Evolutionary conservation across 495 filamentous ascomycete genomes (phyloP), one percentile per base, ranked within the genome.

Genomic region (Penicillium antarcticum): DNA sequence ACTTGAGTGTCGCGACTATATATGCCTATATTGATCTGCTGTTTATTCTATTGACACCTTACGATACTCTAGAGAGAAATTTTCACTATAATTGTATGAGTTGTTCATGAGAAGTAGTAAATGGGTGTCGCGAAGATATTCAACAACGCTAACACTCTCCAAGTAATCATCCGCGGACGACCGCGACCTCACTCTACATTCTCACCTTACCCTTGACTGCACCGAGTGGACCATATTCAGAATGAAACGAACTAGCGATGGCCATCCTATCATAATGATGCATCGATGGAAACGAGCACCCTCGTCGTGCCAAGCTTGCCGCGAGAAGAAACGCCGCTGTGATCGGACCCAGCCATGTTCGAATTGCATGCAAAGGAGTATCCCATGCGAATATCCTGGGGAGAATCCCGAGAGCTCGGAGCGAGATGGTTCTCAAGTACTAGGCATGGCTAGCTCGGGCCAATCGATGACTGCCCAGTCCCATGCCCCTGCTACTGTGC

Each of bases 331-430:
- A 33, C 44, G 55, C 8, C 60, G 64, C 7, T 69, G 66, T 42
- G 62, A 67, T 41, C 58, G 62, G 11, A 32, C 21, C 10, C 58
- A 62, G 42, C 66, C 66, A 19, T 69, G 66, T 38, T 63, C 59
- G 12, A 69, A 63, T 26, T 69, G 63, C 18, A 42, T 37, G 16
- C 56, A 61, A 26, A 36, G 63, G 41, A 52, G 53, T 4, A 57
- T 60, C 11, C 8, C 42, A 8, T 68, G 62, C 29, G 48, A 55
- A 45, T 65, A 61, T 23, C 21, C 49, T 2, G 43, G 53, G 11
- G 44, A 48, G 19, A 42, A 45, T 14, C 14, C 47, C 4, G 44
- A 53, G n/a, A 31, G 19, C 2, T 9, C 23, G 13, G 26, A 7
- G 1, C 5, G 16, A 36, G 17, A 19, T 8, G 12, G 21, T 14